Evolutionary conservation across 2,329 filamentous ascomycete species (phyloP), one percentile per base, ranked within the genome.

Genomic region (Blastomyces silverae): DNA sequence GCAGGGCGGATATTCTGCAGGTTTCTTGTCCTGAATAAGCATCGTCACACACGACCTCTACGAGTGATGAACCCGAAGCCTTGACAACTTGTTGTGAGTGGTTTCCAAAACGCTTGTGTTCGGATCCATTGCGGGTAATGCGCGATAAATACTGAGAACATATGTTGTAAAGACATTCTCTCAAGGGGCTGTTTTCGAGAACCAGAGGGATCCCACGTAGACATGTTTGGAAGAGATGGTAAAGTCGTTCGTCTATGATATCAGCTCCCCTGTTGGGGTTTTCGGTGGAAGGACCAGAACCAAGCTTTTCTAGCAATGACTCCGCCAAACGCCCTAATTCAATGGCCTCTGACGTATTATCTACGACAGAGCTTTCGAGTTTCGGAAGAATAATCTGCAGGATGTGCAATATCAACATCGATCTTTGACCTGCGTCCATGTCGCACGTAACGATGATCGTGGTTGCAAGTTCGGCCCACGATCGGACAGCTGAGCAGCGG

Each of bases 41-140:
- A 78, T 99, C 94, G 72, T 99, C 94, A 73, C 92, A 97, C 55
- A 97, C 83, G 34, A 91, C 87, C 70, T 93, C 91, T 66, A 97
- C 84, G 50, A 97, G 81, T 64, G 89, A 84, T 71, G 91, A 89
- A 50, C 94, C 92, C 56, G 91, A 87, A 4, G 88, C 86, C 74
- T 90, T 91, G 69, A 95, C 83, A 0, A 89, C 88, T 73, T 90
- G 84, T 52, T 86, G 82, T 59, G 55, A 89, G 66, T 71, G 57
- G 67, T 67, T 52, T 67, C 71, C 53, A 73, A 73, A 46, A 65
- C 73, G 59, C 68, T 68, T 53, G 69, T 71, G 62, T 67, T 71
- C n/a, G 67, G 68, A 50, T 69, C 70, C 11, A 70, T 72, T 10
- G 64, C 72, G 20, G 69, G 74, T 62, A 70, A 75, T 44, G 70